phyloP scores from a whole-genome alignment of 108 stramenopile species.

The Nitzschia putrida region DNA sequence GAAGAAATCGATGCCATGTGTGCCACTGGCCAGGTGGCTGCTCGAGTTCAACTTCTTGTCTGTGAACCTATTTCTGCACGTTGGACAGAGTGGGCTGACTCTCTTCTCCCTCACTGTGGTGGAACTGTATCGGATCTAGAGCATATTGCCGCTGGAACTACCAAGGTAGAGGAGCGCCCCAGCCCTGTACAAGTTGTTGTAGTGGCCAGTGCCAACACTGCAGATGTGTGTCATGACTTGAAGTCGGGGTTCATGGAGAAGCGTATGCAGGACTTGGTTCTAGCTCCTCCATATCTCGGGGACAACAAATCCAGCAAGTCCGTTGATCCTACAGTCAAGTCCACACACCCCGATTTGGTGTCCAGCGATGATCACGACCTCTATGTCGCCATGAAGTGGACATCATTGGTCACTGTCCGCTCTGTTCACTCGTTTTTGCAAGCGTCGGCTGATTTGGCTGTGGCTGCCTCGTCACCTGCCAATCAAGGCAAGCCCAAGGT shows the following conservation, averaged over 20 bases:
- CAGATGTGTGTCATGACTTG: constrained; percentile 82
- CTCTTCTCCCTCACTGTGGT: constrained; percentile 72
- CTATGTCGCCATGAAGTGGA: constrained; percentile 84
- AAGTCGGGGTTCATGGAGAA: constrained; percentile 89
- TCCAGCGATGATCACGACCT: constrained; percentile 85
- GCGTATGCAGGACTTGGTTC: constrained; percentile 75
- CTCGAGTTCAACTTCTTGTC: constrained; percentile 79
- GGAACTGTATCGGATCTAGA: constrained; percentile 63
- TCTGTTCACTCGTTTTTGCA: constrained; percentile 73
- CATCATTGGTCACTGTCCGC: constrained; percentile 73
- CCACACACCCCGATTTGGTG: constrained; percentile 79
- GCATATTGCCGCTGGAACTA: constrained; percentile 17
- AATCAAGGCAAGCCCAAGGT: constrained; percentile 35
- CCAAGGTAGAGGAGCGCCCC: constrained; percentile 74
- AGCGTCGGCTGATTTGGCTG: constrained; percentile 83
- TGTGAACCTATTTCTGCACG: constrained; percentile 81
- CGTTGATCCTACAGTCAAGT: constrained; percentile 59
- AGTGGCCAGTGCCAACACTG: constrained; percentile 70
- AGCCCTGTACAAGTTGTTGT: constrained; percentile 88
- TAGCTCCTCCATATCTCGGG: constrained; percentile 75
- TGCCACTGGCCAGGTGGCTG: constrained; percentile 78
- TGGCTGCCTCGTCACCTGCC: constrained; percentile 65
- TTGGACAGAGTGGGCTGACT: constrained; percentile 91
- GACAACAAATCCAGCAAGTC: constrained; percentile 32
- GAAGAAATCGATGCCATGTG: constrained; percentile 88